phyloP scores from a whole-genome alignment of 2,329 filamentous ascomycete species.

The Phaeosphaeriaceae sp. region DNA sequence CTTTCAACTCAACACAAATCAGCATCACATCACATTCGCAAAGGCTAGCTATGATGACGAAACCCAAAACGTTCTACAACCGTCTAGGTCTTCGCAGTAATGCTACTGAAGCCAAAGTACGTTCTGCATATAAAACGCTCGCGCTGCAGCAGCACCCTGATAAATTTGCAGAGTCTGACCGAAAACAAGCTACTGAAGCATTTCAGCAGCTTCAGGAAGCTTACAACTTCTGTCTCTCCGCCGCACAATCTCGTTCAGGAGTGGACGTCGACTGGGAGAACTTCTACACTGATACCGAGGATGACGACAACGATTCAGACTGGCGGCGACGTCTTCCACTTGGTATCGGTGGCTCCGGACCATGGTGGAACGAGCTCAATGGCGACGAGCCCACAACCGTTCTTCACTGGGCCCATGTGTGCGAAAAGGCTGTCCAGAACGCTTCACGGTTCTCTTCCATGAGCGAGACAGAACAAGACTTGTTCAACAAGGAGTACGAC shows the following conservation, averaged over 20 bases:
- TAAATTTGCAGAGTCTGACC: neutral
- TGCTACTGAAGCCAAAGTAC: conserved; percentile 4
- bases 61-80: neutral
- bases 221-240: conserved; percentile 6
- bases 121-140: conserved; percentile 5
- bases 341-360: conserved; percentile 1
- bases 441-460: neutral
- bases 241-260: neutral
- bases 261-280: neutral
- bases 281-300: neutral
- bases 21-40: too few relatives aligned
- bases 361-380: conserved; percentile 3
- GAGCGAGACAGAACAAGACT: neutral
- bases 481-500: neutral
- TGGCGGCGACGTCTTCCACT: conserved; percentile 2
- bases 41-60: neutral
- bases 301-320: conserved; percentile 1
- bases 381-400: conserved; percentile 1
- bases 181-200: neutral
- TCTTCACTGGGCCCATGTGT: conserved; percentile 5
- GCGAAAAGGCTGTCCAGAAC: neutral
- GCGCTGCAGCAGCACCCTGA: conserved; percentile 9
- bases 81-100: neutral
- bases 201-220: conserved; percentile 7
- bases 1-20: too few relatives aligned